Evolutionary conservation across 2,329 filamentous ascomycete species (phyloP).

Genomic region (Aschersonia sp.): DNA sequence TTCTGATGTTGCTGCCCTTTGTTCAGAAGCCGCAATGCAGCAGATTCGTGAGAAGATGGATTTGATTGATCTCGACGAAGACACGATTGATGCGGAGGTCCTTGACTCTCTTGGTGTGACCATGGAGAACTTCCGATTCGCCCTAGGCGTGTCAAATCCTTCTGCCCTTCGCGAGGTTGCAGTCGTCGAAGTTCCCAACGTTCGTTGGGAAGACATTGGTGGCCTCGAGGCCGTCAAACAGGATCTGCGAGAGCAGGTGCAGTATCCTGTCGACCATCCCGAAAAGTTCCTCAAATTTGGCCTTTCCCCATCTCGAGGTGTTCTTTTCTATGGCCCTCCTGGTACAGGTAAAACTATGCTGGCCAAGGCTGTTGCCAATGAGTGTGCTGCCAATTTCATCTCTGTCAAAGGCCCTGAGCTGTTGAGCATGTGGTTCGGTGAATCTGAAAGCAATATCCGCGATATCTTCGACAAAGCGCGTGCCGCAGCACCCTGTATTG

Average conservation of each 20-base stretch:
- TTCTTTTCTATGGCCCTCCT: slow-evolving; percentile 95
- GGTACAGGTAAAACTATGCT: slow-evolving; percentile 99
- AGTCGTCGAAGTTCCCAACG: slow-evolving; percentile 97
- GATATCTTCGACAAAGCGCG: slow-evolving; percentile 99
- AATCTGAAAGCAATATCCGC: slow-evolving; percentile 98
- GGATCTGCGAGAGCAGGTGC: slow-evolving; percentile 96
- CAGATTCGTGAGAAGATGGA: slow-evolving; percentile 99
- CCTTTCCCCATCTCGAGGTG: slow-evolving; percentile 92
- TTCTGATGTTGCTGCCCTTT: slow-evolving; percentile 94
- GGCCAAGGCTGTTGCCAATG: slow-evolving; percentile 98
- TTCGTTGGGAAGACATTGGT: slow-evolving; percentile 99
- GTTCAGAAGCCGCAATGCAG: slow-evolving; percentile 98
- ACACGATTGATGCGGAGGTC: slow-evolving; percentile 97
- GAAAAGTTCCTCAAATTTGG: slow-evolving; percentile 99
- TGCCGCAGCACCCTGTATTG: slow-evolving; percentile 91
- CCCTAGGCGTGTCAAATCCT: slow-evolving; percentile 94
- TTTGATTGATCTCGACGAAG: slow-evolving; percentile 94
- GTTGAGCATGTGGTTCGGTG: slow-evolving; percentile 99
- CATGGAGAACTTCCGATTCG: slow-evolving; percentile 99
- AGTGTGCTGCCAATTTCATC: slow-evolving; percentile 99
- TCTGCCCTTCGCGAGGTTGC: slow-evolving; percentile 97
- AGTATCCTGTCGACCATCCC: slow-evolving; percentile 97
- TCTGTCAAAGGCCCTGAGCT: slow-evolving; percentile 97
- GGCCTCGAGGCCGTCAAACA: slow-evolving; percentile 97
- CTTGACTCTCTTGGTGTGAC: slow-evolving; percentile 96